phyloP scores from a whole-genome alignment of 2,329 filamentous ascomycete genomes.

The Fusarium subtropicale region DNA sequence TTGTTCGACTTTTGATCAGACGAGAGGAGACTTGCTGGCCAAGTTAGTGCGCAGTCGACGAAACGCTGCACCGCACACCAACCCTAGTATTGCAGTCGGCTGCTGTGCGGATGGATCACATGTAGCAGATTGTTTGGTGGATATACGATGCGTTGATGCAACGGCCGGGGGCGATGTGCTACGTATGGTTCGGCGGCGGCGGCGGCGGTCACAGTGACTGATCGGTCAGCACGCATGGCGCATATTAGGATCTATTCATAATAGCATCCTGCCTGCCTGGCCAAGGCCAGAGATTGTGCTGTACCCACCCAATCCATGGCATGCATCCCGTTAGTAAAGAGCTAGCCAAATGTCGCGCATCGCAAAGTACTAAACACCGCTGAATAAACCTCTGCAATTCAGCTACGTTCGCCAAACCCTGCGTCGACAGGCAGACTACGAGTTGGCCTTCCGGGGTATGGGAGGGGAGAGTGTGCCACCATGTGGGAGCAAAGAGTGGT shows the following conservation, averaged over 20 bases:
- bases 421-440: conserved; percentile 3
- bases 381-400: conserved; percentile 1
- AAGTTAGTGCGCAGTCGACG: not conserved
- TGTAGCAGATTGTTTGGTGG: conserved; percentile 30
- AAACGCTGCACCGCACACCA: conserved; percentile 13
- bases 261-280: not conserved
- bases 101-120: conserved; percentile 44
- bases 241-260: conserved; percentile 14
- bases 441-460: not conserved
- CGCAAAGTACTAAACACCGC: not conserved
- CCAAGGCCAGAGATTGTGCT: not conserved
- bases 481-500: conserved; percentile 20
- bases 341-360: not conserved
- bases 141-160: conserved; percentile 16
- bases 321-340: not conserved
- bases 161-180: conserved; percentile 9
- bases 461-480: conserved; percentile 9
- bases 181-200: conserved; percentile 7
- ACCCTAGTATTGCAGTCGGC: conserved; percentile 37
- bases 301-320: not conserved
- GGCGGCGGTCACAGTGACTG: conserved; percentile 7
- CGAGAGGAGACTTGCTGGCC: conserved; percentile 10
- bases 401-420: not conserved
- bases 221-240: not conserved
- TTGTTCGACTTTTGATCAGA: not conserved